Base-by-base conservation (phyloP, 148 eudicot species). In the Dysphania ambrosioides region DNA sequence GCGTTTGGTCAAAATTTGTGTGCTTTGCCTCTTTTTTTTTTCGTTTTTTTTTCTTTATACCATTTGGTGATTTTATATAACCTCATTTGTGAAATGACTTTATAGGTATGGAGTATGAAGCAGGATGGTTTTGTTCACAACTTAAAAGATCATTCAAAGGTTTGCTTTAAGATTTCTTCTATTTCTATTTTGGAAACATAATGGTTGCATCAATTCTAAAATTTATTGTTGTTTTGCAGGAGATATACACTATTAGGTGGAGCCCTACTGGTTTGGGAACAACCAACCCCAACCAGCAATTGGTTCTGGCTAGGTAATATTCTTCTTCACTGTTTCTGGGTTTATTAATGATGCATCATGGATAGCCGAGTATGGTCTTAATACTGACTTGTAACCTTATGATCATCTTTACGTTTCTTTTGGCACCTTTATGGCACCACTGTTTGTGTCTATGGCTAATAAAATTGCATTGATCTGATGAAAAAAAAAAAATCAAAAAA, bases 201-300 rank as follows among this genome's bases (percentile, higher is more conserved):
- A 26, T 53, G 53, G 2, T 41, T 8, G 23, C 62, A 8, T 58
- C 30, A 30, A 51, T 31, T 53, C 19, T 4, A 49, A 40, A 47
- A 27, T 27, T 6, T 58, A 8, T 26, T 66, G 21, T 10, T 41
- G 13, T 16, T 35, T 41, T 78, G 31, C 82, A 88, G 94, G 91
- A 87, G 81, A 85, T 86, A 61, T 88, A 84, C 70, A 86, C 91
- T 44, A 86, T 87, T 58, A 79, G 94, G 63, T 90, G 91, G 91
- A 90, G 91, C 77, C 94, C 91, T 60, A 87, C 89, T 59, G 88
- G 89, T 38, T 82, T 84, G 42, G 88, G 85, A 53, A 87, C 93
- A 26, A 86, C 51, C 80, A 89, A 89, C 68, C 91, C 93, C 40
- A 87, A 89, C 59, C 85, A 86, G 55, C 87, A 78, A 66, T 75